Conservation (phyloP, 345 rosid genomes). For the Linum trigynum region DNA sequence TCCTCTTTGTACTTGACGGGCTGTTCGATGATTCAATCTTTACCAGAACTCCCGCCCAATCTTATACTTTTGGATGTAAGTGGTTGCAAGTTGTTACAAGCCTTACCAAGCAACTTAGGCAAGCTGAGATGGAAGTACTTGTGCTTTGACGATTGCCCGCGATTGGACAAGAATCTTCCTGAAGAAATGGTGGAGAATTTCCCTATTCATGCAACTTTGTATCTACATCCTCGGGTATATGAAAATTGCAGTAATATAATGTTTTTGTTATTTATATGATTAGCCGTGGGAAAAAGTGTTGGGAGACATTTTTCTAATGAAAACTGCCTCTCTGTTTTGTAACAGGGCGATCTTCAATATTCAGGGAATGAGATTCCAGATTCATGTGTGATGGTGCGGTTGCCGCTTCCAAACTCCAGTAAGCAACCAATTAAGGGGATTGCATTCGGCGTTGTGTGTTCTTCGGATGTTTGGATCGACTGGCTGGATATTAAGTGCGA, state of each 20-base stretch:
- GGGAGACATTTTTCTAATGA: neutral
- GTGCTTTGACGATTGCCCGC: neutral
- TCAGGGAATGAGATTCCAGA: neutral
- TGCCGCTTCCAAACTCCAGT: neutral
- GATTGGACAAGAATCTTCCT: neutral
- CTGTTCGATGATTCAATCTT: neutral
- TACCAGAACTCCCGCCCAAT: neutral
- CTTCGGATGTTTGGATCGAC: neutral
- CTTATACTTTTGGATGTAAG: neutral
- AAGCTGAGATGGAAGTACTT: neutral
- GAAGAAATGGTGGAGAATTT: neutral
- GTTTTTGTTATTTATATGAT: too few species aligned
- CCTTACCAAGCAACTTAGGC: neutral
- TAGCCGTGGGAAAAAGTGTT: neutral
- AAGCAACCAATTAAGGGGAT: neutral
- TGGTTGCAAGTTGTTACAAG: neutral
- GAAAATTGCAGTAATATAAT: too few species aligned
- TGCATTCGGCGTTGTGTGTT: neutral
- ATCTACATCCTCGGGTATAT: too few species aligned
- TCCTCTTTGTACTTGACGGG: neutral
- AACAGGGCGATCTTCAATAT: neutral
- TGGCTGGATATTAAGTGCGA: neutral
- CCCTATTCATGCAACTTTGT: neutral
- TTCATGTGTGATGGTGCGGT: neutral
- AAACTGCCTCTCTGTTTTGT: neutral